These are phyloP conservation scores for Punica granatum DNA, from an alignment of 345 rosid genomes.

Conservation along the genomic window DNA sequence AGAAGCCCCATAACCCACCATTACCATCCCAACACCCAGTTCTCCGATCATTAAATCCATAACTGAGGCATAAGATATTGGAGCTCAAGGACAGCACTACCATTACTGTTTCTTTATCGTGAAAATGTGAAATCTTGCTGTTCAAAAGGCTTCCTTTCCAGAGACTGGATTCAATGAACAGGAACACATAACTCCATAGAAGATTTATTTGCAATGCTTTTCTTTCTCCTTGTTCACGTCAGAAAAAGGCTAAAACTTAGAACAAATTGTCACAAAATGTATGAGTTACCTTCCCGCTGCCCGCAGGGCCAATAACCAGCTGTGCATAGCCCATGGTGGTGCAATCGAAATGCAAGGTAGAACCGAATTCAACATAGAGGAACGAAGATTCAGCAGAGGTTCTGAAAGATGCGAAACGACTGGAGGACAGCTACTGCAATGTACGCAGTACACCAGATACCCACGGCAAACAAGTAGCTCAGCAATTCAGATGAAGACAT, in stretches of 20 bases:
- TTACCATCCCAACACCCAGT: background rate
- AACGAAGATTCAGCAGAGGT: slow-evolving; percentile 19
- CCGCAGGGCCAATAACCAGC: slow-evolving; percentile 75
- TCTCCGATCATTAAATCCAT: background rate
- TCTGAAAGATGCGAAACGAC: slow-evolving; percentile 48
- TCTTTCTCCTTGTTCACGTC: background rate
- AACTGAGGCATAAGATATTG: background rate
- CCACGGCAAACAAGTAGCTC: slow-evolving; percentile 46
- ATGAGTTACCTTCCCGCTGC: slow-evolving; percentile 73
- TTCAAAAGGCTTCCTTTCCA: background rate
- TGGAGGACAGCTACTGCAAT: slow-evolving; percentile 55
- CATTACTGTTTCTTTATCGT: background rate
- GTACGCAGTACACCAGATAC: slow-evolving; percentile 84
- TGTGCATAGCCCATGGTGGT: slow-evolving; percentile 72
- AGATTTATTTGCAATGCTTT: background rate
- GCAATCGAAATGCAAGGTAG: background rate
- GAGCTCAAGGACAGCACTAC: background rate
- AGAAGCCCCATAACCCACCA: background rate
- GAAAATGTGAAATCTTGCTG: background rate
- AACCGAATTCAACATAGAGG: background rate
- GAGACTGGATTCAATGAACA: background rate
- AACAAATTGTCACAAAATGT: background rate
- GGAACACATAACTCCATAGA: background rate
- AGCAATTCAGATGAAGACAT: slow-evolving; percentile 53
- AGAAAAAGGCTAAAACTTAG: background rate